Evolutionary conservation across 371 early-diverging fungal species (phyloP), one percentile per base, ranked within the genome.

Genomic region (Mortierella sp.): DNA sequence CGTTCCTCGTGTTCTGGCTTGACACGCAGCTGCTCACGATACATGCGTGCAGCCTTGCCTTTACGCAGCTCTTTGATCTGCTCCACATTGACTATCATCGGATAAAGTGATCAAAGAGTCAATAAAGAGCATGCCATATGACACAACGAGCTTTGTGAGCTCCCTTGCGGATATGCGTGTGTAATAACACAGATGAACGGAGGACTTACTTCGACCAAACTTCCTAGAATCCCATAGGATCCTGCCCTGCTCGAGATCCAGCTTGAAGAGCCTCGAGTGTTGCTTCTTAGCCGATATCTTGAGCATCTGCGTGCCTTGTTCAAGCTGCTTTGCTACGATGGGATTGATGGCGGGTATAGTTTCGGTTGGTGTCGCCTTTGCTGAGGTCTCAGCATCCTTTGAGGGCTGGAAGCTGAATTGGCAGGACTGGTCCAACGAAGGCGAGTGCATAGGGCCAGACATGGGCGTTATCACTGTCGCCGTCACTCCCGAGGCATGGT

Each of bases 201-300:
- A 48, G 50, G 5, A 51, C 70, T 54, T 65, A 79, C 79, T 76
- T 55, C 69, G 57, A 53, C 81, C 81, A 48, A 79, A 64, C 54
- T 79, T 81, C 48, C 64, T 73, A 6, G 81, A 81, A 56, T 81
- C 81, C 81, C 81, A 81, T 30, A 75, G 55, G 26, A 81, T 81
- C 37, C 69, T 54, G 34, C 81, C 79, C 27, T 75, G 75, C 17
- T 75, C 81, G 43, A 81, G 62, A 37, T 81, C 81, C 48, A 81
- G 71, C 63, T 62, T 81, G 67, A 81, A 81, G 12, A 51, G 52
- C 23, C 76, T 62, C 23, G 64, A 63, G 32, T 71, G 75, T 24
- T 75, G 73, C 47, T 81, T 81, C 52, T 79, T 81, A 55, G 76
- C 75, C 11, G 81, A 79, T 26, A 81, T 55, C 56, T 81, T 81